phyloP scores from a whole-genome alignment of 306 rosid genomes.

The Gleditsia sinensis region DNA sequence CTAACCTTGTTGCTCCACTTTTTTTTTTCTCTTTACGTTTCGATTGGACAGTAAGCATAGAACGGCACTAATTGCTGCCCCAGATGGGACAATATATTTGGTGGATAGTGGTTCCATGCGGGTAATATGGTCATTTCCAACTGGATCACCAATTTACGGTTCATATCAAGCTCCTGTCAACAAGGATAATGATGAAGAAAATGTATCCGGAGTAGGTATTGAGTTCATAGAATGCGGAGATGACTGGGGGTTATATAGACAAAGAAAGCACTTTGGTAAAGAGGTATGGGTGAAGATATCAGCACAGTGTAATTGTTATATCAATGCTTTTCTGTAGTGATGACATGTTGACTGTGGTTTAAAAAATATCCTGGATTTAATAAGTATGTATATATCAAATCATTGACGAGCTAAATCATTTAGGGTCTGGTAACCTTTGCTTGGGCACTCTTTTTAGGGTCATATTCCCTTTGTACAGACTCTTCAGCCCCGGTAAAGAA shows the following conservation, averaged over 20 bases:
- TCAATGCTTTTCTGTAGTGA: not conserved
- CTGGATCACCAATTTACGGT: conserved; percentile 65
- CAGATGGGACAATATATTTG: conserved; percentile 68
- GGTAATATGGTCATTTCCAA: conserved; percentile 67
- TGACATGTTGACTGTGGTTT: not conserved
- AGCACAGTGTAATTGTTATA: conserved; percentile 10
- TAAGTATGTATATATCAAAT: not conserved
- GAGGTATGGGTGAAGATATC: conserved; percentile 49
- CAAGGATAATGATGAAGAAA: conserved; percentile 45
- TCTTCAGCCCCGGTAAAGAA: too few species aligned
- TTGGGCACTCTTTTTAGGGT: too few species aligned
- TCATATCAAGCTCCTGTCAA: conserved; percentile 53
- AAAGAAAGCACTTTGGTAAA: conserved; percentile 55
- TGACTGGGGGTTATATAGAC: conserved; percentile 68
- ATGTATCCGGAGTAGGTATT: conserved; percentile 29
- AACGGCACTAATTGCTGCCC: conserved; percentile 56
- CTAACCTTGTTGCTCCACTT: not conserved
- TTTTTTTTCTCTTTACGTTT: not conserved
- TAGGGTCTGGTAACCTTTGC: too few species aligned
- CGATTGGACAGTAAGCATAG: conserved; percentile 40
- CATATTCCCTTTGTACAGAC: too few species aligned
- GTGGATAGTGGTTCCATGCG: conserved; percentile 52
- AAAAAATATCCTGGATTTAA: too few species aligned
- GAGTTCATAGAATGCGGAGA: conserved; percentile 69
- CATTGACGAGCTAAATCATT: not conserved